Evolutionary conservation across 257 asterid genomes (phyloP), one percentile per base, ranked within the genome.

Genomic region (Haberlea rhodopensis): DNA sequence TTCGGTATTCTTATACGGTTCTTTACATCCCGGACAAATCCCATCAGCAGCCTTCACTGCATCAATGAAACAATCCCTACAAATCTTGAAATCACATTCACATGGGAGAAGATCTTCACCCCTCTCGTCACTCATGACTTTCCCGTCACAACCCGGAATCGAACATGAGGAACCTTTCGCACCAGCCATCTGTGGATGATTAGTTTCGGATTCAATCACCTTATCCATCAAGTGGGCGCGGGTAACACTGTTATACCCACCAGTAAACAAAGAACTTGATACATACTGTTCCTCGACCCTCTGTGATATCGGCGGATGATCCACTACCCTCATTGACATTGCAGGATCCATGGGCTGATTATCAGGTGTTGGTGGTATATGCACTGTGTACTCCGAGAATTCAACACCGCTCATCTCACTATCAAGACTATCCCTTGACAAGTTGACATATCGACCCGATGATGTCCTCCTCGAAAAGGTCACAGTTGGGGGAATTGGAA

Each of bases 181-280:
- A 8, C 81, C 78, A 0, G 78, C 82, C 83, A 70, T 80, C 53
- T 78, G 81, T 7, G 84, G 75, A 46, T 71, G 80, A 53, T 71
- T 73, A 1, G 89, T 72, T 66, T 85, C 95, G 0, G 96, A 87
- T 21, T 91, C 98, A 6, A 85, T 91, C 76, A 91, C 98, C 82
- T 91, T 91, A 70, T 91, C 96, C 98, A 91, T 91, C 73, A 89
- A 68, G 72, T 91, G 98, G 51, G 98, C 96, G 16, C 96, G 88
- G 5, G 98, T 91, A 1, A 81, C 87, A 25, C 89, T 83, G 70
- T 91, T 87, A 54, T 68, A 89, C 3, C 98, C 98, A 25, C 98
- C 98, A 0, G 92, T 91, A 53, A 91, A 91, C 74, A 91, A 57
- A 31, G 97, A 91, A 70, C 77, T 91, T 0, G 97, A 86, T 8